Evolutionary conservation across 2,329 filamentous ascomycete genomes (phyloP).

Genomic region (Curvularia sp.): DNA sequence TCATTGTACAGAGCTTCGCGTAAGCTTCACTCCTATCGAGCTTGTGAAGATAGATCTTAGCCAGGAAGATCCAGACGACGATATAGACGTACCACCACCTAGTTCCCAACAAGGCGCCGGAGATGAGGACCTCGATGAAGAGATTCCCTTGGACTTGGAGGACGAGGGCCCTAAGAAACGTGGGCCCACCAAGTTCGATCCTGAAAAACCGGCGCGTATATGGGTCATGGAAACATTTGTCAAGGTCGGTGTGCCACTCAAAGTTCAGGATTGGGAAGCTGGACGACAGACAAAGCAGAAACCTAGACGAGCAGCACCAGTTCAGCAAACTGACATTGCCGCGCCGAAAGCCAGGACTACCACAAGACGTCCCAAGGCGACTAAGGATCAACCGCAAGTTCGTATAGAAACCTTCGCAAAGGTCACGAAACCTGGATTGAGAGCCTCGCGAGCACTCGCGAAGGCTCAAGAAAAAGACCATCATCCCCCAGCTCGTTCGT

Average conservation of each 20-base stretch:
- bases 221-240: constrained; percentile 74
- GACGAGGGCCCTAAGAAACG: constrained; percentile 55
- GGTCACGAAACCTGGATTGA: constrained; percentile 46
- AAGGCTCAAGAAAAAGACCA: constrained; percentile 28
- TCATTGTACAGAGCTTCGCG: constrained; percentile 74
- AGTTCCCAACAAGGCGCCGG: constrained; percentile 27
- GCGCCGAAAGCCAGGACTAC: constrained; percentile 30
- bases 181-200: constrained; percentile 64
- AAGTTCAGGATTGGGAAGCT: constrained; percentile 70
- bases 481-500: constrained; percentile 1
- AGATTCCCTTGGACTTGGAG: constrained; percentile 38
- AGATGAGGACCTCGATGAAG: constrained; percentile 44
- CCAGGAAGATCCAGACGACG: constrained; percentile 75
- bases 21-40: constrained; percentile 77
- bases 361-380: constrained; percentile 33
- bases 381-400: constrained; percentile 27
- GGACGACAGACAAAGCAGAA: constrained; percentile 31
- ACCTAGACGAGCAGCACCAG: constrained; percentile 31
- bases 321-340: constrained; percentile 29
- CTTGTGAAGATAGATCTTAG: constrained; percentile 80
- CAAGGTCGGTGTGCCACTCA: constrained; percentile 68
- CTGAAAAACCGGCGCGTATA: constrained; percentile 67
- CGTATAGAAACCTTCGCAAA: constrained; percentile 44
- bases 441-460: constrained; percentile 22
- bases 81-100: constrained; percentile 51